phyloP scores from a whole-genome alignment of 2,329 filamentous ascomycete species.

The Podosphaera fusca region DNA sequence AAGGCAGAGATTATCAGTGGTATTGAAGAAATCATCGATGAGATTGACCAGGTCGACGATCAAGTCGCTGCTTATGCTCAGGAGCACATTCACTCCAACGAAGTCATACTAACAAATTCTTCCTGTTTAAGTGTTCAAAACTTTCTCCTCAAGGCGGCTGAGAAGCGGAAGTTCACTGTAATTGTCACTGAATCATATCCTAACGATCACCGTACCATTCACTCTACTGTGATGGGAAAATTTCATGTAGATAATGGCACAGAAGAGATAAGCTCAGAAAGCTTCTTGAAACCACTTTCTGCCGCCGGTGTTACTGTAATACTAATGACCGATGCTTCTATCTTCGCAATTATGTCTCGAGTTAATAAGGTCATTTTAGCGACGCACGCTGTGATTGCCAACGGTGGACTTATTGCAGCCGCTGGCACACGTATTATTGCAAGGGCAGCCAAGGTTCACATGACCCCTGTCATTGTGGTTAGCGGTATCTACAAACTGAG shows the following conservation, averaged over 20 bases:
- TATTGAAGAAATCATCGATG: conserved; percentile 88
- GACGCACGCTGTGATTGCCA: conserved; percentile 68
- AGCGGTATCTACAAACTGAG: conserved; percentile 86
- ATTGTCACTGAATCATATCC: conserved; percentile 56
- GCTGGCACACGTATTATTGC: conserved; percentile 69
- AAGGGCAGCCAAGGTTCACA: conserved; percentile 59
- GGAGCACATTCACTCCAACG: conserved; percentile 79
- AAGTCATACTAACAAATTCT: conserved; percentile 75
- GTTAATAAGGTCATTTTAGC: conserved; percentile 89
- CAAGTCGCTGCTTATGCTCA: conserved; percentile 77
- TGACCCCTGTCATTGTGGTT: conserved; percentile 69
- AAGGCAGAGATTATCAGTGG: conserved; percentile 82
- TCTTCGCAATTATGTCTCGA: conserved; percentile 83
- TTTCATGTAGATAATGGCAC: conserved; percentile 19
- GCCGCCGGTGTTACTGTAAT: conserved; percentile 63
- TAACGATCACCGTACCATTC: conserved; percentile 41
- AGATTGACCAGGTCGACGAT: conserved; percentile 78
- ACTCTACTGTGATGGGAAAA: conserved; percentile 37
- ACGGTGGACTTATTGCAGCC: conserved; percentile 66
- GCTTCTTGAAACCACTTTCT: conserved; percentile 55
- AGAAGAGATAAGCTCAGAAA: conserved; percentile 19
- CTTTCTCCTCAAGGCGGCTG: conserved; percentile 69
- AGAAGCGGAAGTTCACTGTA: conserved; percentile 79
- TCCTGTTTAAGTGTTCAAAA: conserved; percentile 71
- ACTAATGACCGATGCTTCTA: conserved; percentile 59